Evolutionary conservation across 208 protist genomes (phyloP), one percentile per base, ranked within the genome.

Genomic region (Herpetomonas tarakana): DNA sequence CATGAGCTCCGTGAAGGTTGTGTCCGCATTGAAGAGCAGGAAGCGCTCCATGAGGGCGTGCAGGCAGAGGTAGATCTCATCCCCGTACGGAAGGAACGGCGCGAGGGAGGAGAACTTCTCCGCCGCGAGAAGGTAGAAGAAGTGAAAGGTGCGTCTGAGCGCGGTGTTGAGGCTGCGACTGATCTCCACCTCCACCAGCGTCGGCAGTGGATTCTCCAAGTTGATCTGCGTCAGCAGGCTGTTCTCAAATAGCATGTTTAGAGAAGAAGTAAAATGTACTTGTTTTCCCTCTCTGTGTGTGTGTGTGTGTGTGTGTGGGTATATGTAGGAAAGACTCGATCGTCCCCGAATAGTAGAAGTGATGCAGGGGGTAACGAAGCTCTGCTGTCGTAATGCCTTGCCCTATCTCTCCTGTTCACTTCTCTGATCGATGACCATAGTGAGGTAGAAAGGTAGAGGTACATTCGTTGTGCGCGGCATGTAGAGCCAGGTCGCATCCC

Each of bases 161-260:
- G 78, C 76, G 0, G 59, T 41, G 63, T 83, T 86, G 30, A 91
- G 68, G 60, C 64, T 83, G 38, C 71, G 75, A 11, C 77, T 65
- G 29, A 93, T 57, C 46, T 82, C 63, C 25, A 86, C 75, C 67
- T 91, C 83, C 26, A 93, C 66, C 54, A 86, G 86, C 16, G 83
- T 81, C 16, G 87, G 87, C 45, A 93, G 76, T 47, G 81, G 81
- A 2, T 83, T 87, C 44, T 78, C 64, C 16, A 54, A 61, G 65
- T 93, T 91, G 46, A 93, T 79, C 51, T 86, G 76, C 14, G 87
- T 83, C 26, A 91, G 61, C 9, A 93, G 73, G 28, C 83, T 88
- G 58, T 74, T 91, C 51, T 88, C 79, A 51, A 91, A 88, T 83
- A 93, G 88, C 14, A 27, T 46, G 49, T n/a, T n/a, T n/a, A n/a